Evolutionary conservation across 2,329 filamentous ascomycete genomes (phyloP), one percentile per base, ranked within the genome.

Genomic region (Hymenoscyphus fraxineus): DNA sequence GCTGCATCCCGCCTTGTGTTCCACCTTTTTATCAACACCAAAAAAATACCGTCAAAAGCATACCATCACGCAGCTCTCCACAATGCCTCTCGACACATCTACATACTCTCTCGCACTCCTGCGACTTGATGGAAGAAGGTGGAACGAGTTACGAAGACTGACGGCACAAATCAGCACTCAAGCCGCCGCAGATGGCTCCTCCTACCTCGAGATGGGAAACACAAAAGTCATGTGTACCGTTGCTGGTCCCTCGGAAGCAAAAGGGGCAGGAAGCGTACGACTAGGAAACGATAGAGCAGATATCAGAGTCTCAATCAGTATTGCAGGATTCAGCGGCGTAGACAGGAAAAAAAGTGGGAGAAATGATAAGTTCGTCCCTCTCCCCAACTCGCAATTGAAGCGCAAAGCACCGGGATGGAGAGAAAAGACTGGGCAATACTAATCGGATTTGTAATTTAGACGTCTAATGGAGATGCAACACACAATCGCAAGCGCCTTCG

Each of bases 161-260:
- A 88, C 92, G 74, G 94, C 91, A 58, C 91, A 96, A 78, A 93
- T 99, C 75, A 91, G 90, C 67, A 97, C 93, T 1, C 95, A 97
- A 78, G 89, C 93, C 66, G 90, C 93, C 59, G 93, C 93, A 63
- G 95, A 98, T 72, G 95, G 95, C 41, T 96, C 91, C 56, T 92
- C 90, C 67, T 97, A 97, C 78, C 87, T 98, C 65, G 92, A 97
- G 76, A 96, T 96, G 89, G 95, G 95, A 72, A 96, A 98, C 79
- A 99, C 95, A 27, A 95, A 97, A 76, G 89, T 99, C 71, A 91
- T 98, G 79, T 97, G 94, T 78, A 92, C 93, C 31, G 88, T 99
- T 58, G 87, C 88, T 1, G 95, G 95, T 0, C 95, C 95, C 0
- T 87, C 85, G 44, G 95, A 99, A 78, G 83, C 84, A 59, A 78